phyloP scores from a whole-genome alignment of 345 rosid species.

The Camelina sativa region DNA sequence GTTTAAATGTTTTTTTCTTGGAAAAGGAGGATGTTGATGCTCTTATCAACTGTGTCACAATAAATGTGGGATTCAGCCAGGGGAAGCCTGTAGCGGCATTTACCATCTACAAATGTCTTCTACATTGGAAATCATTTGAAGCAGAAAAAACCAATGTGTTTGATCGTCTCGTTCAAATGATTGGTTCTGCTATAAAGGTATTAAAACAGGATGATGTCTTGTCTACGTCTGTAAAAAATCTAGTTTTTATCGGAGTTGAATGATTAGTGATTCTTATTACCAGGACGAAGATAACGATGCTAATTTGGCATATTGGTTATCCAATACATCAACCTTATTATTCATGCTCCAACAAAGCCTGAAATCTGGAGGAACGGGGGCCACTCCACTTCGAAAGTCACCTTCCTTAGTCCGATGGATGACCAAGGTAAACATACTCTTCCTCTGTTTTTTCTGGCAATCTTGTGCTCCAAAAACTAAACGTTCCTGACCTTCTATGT shows the following conservation, averaged over 20 bases:
- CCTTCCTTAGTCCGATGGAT: conserved; percentile 91
- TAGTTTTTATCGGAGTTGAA: neutral
- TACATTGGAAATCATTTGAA: conserved; percentile 97
- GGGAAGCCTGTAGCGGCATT: conserved; percentile 94
- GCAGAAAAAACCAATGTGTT: conserved; percentile 93
- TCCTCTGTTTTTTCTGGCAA: conserved; percentile 16
- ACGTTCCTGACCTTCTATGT: conserved; percentile 26
- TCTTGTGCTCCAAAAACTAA: conserved; percentile 20
- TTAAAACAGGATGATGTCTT: conserved; percentile 9
- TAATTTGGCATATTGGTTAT: conserved; percentile 95
- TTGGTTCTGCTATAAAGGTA: conserved; percentile 97
- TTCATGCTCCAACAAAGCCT: conserved; percentile 90
- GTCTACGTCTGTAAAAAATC: neutral
- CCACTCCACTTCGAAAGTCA: conserved; percentile 68
- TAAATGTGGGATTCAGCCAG: conserved; percentile 79
- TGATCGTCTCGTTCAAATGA: conserved; percentile 98
- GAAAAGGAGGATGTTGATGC: conserved; percentile 86
- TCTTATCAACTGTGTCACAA: conserved; percentile 75
- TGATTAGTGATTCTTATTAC: conserved; percentile 25
- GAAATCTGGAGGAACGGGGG: conserved; percentile 67
- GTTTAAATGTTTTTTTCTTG: conserved; percentile 31
- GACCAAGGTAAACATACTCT: conserved; percentile 66
- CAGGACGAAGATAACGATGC: conserved; percentile 84
- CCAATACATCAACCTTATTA: conserved; percentile 81
- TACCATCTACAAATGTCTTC: conserved; percentile 92